These are phyloP conservation scores for Alternaria alternata DNA, from an alignment of 2,329 filamentous ascomycete species.

Conservation along the genomic window DNA sequence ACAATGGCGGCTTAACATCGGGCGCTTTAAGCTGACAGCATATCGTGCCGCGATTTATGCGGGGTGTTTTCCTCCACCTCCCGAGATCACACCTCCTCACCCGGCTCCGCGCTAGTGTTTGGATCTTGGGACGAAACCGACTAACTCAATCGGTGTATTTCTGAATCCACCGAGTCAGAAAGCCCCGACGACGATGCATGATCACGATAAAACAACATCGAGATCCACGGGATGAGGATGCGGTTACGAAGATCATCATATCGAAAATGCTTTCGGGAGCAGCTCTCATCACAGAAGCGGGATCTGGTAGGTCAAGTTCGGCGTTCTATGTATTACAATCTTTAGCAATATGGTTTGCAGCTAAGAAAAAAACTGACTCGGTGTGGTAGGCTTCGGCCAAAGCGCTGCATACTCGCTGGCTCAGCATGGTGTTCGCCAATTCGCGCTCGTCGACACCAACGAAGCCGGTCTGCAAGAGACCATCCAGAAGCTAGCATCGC, in stretches of 20 bases:
- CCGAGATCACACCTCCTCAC: not conserved
- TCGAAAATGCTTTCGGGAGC: slow-evolving; percentile 17
- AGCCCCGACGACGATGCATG: slow-evolving; percentile 10
- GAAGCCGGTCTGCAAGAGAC: slow-evolving; percentile 18
- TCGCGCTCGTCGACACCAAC: slow-evolving; percentile 20
- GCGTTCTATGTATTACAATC: not conserved
- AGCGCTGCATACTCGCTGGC: slow-evolving; percentile 17
- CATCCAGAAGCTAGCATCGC: slow-evolving; percentile 7
- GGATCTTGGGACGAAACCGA: not conserved
- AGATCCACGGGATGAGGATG: slow-evolving; percentile 7
- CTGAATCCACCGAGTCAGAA: slow-evolving; percentile 10
- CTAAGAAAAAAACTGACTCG: slow-evolving; percentile 10
- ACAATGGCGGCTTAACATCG: not conserved
- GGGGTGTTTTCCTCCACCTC: not conserved
- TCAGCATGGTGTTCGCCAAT: slow-evolving; percentile 13
- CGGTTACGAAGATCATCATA: slow-evolving; percentile 6
- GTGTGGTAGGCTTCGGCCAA: slow-evolving; percentile 14
- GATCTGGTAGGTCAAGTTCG: slow-evolving; percentile 13
- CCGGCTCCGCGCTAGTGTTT: not conserved
- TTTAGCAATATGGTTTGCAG: not conserved
- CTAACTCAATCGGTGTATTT: slow-evolving; percentile 11
- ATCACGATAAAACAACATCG: slow-evolving; percentile 16
- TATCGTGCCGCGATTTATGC: not conserved
- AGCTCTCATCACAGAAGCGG: slow-evolving; percentile 16
- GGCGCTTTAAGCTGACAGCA: not conserved